These are phyloP conservation scores for Spathaspora arborariae DNA, from an alignment of 805 yeast genomes.

Conservation along the genomic window DNA sequence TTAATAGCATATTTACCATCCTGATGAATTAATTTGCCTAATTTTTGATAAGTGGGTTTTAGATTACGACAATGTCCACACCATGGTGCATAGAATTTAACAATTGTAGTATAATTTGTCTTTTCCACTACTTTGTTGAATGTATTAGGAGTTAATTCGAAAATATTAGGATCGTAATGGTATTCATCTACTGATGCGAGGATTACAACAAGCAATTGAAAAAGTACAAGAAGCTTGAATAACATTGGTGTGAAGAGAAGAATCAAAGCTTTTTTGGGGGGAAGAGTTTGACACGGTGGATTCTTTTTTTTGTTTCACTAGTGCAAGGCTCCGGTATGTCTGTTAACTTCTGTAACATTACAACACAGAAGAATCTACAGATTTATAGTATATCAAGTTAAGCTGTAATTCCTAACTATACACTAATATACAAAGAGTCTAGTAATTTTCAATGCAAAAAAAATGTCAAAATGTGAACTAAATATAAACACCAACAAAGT, in stretches of 20 bases:
- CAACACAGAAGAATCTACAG: no score
- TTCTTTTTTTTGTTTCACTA: no score
- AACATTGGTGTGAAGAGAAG: background rate
- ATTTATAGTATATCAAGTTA: no score
- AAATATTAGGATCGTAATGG: slow-evolving; percentile 39
- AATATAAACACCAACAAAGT: slow-evolving; percentile 42
- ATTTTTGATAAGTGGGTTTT: slow-evolving; percentile 58
- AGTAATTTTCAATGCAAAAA: no score
- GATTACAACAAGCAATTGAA: slow-evolving; percentile 6
- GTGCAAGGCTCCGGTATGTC: no score
- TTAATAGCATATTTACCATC: slow-evolving; percentile 46
- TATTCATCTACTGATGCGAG: slow-evolving; percentile 30
- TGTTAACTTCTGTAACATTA: no score
- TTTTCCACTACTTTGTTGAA: slow-evolving; percentile 64
- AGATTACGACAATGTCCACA: slow-evolving; percentile 88
- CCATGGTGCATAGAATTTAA: slow-evolving; percentile 96
- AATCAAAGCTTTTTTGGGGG: no score
- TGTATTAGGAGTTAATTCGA: slow-evolving; percentile 52
- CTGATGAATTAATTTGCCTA: slow-evolving; percentile 56
- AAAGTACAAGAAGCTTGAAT: background rate
- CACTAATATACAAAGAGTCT: no score
- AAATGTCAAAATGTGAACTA: no score
- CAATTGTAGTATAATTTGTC: slow-evolving; percentile 75
- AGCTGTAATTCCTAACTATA: no score
- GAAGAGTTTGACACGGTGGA: no score